Evolutionary conservation across 2,329 filamentous ascomycete genomes (phyloP).

Genomic region (Cordyceps pruinosa): DNA sequence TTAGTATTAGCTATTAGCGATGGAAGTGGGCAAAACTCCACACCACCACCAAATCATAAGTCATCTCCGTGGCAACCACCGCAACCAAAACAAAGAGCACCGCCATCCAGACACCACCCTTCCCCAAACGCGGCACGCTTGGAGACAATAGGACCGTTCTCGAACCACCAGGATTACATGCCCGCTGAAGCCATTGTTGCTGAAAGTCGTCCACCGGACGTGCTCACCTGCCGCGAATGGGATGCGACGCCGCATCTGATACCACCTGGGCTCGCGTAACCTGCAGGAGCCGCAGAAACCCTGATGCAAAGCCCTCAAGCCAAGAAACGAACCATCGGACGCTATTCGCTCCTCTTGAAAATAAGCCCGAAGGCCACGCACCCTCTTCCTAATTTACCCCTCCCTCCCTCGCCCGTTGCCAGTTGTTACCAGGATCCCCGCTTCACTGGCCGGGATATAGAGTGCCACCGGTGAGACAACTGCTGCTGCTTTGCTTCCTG

Average conservation of each 20-base stretch:
- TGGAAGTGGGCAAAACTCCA: background rate
- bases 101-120: background rate
- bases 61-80: constrained; percentile 7
- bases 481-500: background rate
- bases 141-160: constrained; percentile 10
- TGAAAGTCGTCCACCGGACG: background rate
- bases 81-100: constrained; percentile 2
- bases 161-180: background rate
- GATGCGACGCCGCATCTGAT: background rate
- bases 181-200: background rate
- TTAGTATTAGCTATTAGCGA: background rate
- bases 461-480: constrained; percentile 1
- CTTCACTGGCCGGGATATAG: constrained; percentile 5
- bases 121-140: background rate
- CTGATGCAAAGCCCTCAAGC: background rate
- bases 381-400: background rate
- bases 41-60: background rate
- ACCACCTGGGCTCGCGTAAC: background rate
- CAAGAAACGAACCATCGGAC: background rate
- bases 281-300: background rate
- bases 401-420: constrained; percentile 5
- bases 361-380: background rate
- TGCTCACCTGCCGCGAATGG: background rate
- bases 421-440: constrained; percentile 9
- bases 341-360: background rate